Evolutionary conservation across 192 early-diverging fungal genomes (phyloP), one percentile per base, ranked within the genome.

Genomic region (Podila minutissima): DNA sequence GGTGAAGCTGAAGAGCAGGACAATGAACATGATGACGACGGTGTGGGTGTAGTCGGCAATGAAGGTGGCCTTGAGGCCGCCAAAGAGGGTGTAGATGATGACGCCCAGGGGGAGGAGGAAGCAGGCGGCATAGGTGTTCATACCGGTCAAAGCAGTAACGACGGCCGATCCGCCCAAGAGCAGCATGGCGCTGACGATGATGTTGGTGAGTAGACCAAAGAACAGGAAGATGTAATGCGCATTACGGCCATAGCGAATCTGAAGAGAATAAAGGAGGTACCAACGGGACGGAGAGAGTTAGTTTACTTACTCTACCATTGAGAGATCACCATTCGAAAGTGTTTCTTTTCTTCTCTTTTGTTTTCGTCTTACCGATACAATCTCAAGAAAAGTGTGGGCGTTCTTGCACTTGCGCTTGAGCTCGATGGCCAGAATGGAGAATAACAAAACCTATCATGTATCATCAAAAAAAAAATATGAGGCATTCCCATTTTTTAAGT

Each of bases 21-120:
- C 92, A 26, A 93, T 93, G 68, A 93, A 71, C 74, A 88, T 91
- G 48, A 93, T 90, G 26, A 93, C 84, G 24, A 85, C 89, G 4
- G 92, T 93, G 53, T 93, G 92, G 3, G 88, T 82, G 67, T 93
- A 93, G 67, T 93, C 92, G 4, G 92, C 91, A 24, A 93, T 72
- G 59, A 93, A 94, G 1, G 92, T 93, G 5, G 93, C 92, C 71
- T 94, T 94, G 41, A 93, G 74, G 24, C 92, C 92, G 57, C 93
- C 93, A 79, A 88, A 86, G 4, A 91, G 71, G 1, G 89, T 89
- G 64, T 93, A 93, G 31, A 88, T 71, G 49, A 92, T 86, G 19
- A 93, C 92, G 64, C 93, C 92, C 8, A 93, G 37, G 17, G 92
- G 92, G 17, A 93, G 83, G 9, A 93, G 82, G 55, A 93, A 89